These are phyloP conservation scores for Nannochloropsis oceanica DNA, from an alignment of 108 stramenopile species.

Conservation along the genomic window DNA sequence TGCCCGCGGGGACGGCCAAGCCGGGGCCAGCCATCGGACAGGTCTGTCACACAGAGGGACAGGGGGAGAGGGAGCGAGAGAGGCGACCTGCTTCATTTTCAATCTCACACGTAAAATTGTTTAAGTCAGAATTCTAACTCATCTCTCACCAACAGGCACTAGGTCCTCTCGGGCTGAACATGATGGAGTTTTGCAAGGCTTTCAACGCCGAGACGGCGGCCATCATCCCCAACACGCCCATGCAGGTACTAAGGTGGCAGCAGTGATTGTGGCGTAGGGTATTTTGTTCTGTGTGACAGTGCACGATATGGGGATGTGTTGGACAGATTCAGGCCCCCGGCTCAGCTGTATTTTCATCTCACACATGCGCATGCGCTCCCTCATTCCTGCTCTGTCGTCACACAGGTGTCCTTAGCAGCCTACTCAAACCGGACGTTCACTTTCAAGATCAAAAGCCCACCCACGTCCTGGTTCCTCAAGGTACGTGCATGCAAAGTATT, in stretches of 20 bases:
- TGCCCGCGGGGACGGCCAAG: constrained; percentile 39
- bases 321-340: too few species aligned
- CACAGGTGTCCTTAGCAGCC: constrained; percentile 9
- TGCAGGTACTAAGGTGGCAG: constrained; percentile 9
- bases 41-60: neutral
- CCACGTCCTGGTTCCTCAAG: constrained; percentile 21
- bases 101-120: too few species aligned
- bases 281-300: neutral
- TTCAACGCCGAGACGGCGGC: constrained; percentile 37
- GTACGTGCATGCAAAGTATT: neutral
- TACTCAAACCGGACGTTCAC: constrained; percentile 24
- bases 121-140: neutral
- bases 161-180: constrained; percentile 42
- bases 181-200: constrained; percentile 45
- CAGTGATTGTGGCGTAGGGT: neutral
- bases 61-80: neutral
- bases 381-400: neutral
- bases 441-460: constrained; percentile 28
- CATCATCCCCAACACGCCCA: constrained; percentile 33
- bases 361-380: neutral
- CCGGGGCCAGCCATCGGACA: constrained; percentile 46
- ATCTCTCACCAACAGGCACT: neutral
- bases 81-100: neutral
- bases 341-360: too few species aligned
- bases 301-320: too few species aligned